Conservation (phyloP, 208 protist species). For the Crithidia brevicula region DNA sequence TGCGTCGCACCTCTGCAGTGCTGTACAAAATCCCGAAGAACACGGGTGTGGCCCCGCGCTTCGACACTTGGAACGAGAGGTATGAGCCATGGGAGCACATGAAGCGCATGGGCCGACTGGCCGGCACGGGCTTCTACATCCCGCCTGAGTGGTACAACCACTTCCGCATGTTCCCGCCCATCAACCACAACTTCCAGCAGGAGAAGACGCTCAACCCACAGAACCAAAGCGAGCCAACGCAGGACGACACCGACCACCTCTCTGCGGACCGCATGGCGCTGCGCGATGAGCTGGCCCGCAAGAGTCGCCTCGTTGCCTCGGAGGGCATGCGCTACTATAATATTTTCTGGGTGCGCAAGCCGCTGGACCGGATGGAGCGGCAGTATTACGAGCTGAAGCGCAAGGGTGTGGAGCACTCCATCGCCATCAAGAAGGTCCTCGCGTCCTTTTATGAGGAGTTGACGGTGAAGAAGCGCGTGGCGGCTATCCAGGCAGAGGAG, state of each 20-base stretch:
- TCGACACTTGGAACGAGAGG: slow-evolving; percentile 89
- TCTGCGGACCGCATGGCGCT: slow-evolving; percentile 69
- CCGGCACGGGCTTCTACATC: slow-evolving; percentile 92
- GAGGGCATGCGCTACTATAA: slow-evolving; percentile 94
- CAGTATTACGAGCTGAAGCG: slow-evolving; percentile 84
- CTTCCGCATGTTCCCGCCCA: slow-evolving; percentile 93
- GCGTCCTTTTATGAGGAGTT: slow-evolving; percentile 82
- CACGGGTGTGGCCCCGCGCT: slow-evolving; percentile 85
- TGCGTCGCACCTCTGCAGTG: slow-evolving; percentile 39
- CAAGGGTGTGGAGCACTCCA: slow-evolving; percentile 69
- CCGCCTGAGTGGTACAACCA: slow-evolving; percentile 93
- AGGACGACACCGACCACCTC: slow-evolving; percentile 64
- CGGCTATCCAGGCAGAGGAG: slow-evolving; percentile 89
- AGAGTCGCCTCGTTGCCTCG: slow-evolving; percentile 83
- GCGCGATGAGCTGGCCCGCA: slow-evolving; percentile 80
- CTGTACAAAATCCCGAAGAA: slow-evolving; percentile 90
- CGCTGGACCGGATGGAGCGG: slow-evolving; percentile 91
- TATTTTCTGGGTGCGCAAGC: slow-evolving; percentile 92
- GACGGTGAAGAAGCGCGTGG: slow-evolving; percentile 83
- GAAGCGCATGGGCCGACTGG: slow-evolving; percentile 87
- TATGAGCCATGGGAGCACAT: slow-evolving; percentile 93
- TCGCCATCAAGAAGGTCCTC: slow-evolving; percentile 82
- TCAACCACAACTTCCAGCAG: slow-evolving; percentile 90
- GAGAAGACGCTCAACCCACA: slow-evolving; percentile 91
- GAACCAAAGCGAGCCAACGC: slow-evolving; percentile 76